These are phyloP conservation scores for Calonectria multiphialidica DNA, from an alignment of 2,329 filamentous ascomycete genomes.

Conservation along the genomic window DNA sequence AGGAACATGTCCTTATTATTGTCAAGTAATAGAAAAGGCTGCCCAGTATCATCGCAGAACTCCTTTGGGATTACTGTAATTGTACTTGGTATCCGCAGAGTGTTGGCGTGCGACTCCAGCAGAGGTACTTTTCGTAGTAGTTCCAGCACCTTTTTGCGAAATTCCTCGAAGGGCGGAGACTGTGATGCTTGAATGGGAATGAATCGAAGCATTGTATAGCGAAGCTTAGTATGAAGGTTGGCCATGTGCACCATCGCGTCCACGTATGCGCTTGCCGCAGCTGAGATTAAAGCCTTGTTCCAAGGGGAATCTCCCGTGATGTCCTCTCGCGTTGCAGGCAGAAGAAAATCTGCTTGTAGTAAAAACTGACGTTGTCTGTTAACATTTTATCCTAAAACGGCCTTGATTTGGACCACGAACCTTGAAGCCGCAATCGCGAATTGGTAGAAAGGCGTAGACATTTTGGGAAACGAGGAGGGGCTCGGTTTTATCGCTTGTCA, in stretches of 20 bases:
- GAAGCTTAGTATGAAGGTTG: not conserved
- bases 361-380: slow-evolving; percentile 32
- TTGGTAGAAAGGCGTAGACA: slow-evolving; percentile 24
- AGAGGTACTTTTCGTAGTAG: not conserved
- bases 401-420: slow-evolving; percentile 1
- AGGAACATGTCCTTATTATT: not conserved
- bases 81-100: not conserved
- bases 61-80: slow-evolving; percentile 1
- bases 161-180: not conserved
- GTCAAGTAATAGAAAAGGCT: not conserved
- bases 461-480: slow-evolving; percentile 6
- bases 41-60: slow-evolving; percentile 1
- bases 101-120: not conserved
- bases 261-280: not conserved
- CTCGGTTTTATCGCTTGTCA: not conserved
- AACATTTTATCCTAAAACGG: not conserved
- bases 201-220: not conserved
- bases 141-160: not conserved
- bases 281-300: slow-evolving; percentile 31
- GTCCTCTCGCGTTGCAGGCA: slow-evolving; percentile 39
- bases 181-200: not conserved
- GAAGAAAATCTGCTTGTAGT: slow-evolving; percentile 43
- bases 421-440: slow-evolving; percentile 33
- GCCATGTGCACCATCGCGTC: slow-evolving; percentile 10
- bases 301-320: slow-evolving; percentile 32